These are phyloP conservation scores for Boeremia lycopersici DNA, from an alignment of 2,329 filamentous ascomycete species.

Conservation along the genomic window DNA sequence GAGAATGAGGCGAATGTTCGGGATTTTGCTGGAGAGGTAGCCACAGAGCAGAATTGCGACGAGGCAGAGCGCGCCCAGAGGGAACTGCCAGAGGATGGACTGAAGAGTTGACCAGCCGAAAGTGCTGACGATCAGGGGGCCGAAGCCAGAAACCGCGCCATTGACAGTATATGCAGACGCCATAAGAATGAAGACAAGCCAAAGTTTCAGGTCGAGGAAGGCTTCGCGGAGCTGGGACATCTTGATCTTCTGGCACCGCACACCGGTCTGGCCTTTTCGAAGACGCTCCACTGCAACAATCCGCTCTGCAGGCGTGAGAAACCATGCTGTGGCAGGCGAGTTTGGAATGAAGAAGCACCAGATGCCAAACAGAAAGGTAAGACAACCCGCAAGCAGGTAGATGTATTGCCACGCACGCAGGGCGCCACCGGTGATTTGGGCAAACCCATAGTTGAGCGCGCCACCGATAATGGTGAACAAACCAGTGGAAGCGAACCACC, in stretches of 20 bases:
- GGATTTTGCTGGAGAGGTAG: constrained; percentile 64
- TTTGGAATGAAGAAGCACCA: constrained; percentile 72
- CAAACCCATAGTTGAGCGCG: constrained; percentile 47
- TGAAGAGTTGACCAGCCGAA: constrained; percentile 51
- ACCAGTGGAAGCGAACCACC: constrained; percentile 66
- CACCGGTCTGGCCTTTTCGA: constrained; percentile 56
- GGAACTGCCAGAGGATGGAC: constrained; percentile 67
- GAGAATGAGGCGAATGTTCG: constrained; percentile 69
- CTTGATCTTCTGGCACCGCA: constrained; percentile 59
- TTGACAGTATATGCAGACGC: constrained; percentile 63
- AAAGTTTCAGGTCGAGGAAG: constrained; percentile 54
- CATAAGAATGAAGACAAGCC: constrained; percentile 49
- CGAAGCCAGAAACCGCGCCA: constrained; percentile 51
- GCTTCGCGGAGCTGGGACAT: constrained; percentile 58
- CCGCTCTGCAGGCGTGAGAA: constrained; percentile 66
- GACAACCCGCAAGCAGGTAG: constrained; percentile 64
- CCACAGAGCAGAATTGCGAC: constrained; percentile 70
- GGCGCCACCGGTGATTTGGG: constrained; percentile 41
- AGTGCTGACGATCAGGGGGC: constrained; percentile 46
- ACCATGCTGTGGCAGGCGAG: constrained; percentile 72
- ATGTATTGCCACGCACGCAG: constrained; percentile 68
- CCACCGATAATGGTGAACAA: constrained; percentile 43
- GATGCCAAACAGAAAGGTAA: constrained; percentile 66
- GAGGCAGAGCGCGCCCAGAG: constrained; percentile 71
- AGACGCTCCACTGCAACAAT: constrained; percentile 59